phyloP scores from a whole-genome alignment of 768 basidiomycete species.

The Rossbeevera mucosa region DNA sequence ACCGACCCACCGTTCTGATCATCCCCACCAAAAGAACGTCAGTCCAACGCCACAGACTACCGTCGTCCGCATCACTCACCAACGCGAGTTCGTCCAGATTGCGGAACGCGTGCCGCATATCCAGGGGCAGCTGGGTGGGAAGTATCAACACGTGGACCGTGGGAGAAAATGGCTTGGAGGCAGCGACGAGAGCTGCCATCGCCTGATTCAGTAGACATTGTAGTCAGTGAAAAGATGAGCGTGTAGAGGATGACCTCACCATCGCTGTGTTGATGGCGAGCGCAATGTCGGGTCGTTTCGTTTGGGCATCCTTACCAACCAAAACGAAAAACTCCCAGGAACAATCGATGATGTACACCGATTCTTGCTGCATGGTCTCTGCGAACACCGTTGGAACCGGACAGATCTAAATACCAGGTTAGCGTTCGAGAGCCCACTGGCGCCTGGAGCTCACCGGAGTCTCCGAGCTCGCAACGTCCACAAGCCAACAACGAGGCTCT shows the following conservation, averaged over 20 bases:
- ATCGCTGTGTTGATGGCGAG: conserved; percentile 55
- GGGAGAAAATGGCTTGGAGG: conserved; percentile 61
- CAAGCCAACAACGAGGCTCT: conserved; percentile 58
- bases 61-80: conserved; percentile 36
- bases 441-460: conserved; percentile 38
- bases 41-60: background rate
- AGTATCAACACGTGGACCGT: conserved; percentile 69
- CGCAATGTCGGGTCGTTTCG: conserved; percentile 53
- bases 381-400: conserved; percentile 42
- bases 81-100: conserved; percentile 59
- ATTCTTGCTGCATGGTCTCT: conserved; percentile 35
- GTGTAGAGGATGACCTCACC: conserved; percentile 34
- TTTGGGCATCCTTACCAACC: conserved; percentile 63
- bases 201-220: conserved; percentile 38
- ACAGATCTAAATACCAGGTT: conserved; percentile 37
- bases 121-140: conserved; percentile 70
- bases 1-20: conserved; percentile 47
- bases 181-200: conserved; percentile 48
- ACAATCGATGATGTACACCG: conserved; percentile 68
- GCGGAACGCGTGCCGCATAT: conserved; percentile 63
- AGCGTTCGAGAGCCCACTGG: conserved; percentile 1
- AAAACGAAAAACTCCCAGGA: conserved; percentile 77
- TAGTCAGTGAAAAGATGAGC: background rate
- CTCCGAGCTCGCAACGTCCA: conserved; percentile 37
- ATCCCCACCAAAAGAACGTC: background rate